These are phyloP conservation scores for Millerozyma acaciae DNA, from an alignment of 805 yeast species.

Conservation along the genomic window DNA sequence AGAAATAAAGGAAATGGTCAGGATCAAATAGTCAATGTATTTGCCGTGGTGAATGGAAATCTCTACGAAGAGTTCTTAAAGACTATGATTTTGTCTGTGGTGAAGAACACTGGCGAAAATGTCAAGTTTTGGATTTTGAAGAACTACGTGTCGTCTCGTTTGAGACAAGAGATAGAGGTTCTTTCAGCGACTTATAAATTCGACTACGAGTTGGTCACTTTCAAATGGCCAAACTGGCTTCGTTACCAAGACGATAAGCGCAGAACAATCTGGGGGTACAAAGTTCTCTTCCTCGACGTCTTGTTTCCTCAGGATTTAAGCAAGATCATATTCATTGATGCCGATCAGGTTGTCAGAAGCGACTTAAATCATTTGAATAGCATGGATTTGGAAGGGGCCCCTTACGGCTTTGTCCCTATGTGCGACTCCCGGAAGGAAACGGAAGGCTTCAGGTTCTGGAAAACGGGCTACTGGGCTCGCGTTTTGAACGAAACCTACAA, in stretches of 20 bases:
- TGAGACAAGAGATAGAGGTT: conserved; percentile 56
- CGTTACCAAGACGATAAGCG: conserved; percentile 73
- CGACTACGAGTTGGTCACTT: conserved; percentile 72
- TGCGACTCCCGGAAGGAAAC: conserved; percentile 73
- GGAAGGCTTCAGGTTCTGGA: conserved; percentile 91
- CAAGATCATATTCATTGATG: conserved; percentile 80
- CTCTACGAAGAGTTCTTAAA: conserved; percentile 68
- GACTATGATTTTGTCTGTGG: conserved; percentile 79
- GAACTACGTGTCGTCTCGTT: conserved; percentile 69
- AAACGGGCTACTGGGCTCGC: conserved; percentile 83
- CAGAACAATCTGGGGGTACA: conserved; percentile 84
- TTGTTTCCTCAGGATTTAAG: conserved; percentile 75
- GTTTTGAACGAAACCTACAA: conserved; percentile 54
- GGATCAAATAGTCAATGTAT: conserved; percentile 69
- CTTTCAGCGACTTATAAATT: conserved; percentile 59
- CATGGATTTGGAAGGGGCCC: conserved; percentile 70
- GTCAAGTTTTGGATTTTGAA: conserved; percentile 87
- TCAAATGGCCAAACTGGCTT: conserved; percentile 92
- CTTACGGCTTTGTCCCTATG: conserved; percentile 88
- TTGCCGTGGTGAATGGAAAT: conserved; percentile 80
- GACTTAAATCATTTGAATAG: conserved; percentile 68
- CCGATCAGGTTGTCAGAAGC: conserved; percentile 76
- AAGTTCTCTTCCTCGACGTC: conserved; percentile 81
- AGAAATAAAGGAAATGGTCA: conserved; percentile 16
- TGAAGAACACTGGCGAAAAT: conserved; percentile 50